phyloP scores from a whole-genome alignment of 257 asterid species.

The Echium plantagineum region DNA sequence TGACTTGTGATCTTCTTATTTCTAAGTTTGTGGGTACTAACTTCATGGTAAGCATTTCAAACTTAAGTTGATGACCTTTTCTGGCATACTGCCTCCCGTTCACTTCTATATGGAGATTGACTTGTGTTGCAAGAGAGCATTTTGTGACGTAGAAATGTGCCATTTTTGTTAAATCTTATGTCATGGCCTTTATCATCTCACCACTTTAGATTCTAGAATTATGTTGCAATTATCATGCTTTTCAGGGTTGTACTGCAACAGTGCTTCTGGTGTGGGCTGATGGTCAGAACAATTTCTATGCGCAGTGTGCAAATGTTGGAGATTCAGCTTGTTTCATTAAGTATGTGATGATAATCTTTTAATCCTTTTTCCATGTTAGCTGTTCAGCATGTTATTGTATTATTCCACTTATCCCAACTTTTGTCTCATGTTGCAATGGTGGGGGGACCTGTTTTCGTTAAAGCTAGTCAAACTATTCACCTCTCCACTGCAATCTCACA shows the following conservation, averaged over 20 bases:
- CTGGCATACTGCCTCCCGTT: no score
- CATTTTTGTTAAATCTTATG: not conserved
- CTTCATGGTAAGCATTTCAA: not conserved
- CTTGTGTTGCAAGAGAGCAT: not conserved
- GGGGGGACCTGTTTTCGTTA: no score
- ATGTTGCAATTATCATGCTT: constrained; percentile 18
- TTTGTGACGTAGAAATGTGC: not conserved
- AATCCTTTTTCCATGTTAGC: not conserved
- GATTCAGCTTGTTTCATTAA: constrained; percentile 86
- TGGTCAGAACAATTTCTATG: constrained; percentile 44
- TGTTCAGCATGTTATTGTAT: no score
- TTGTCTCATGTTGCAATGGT: no score
- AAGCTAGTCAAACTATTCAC: no score
- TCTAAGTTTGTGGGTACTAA: not conserved
- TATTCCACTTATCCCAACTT: no score
- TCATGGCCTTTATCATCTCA: constrained; percentile 10
- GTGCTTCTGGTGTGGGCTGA: constrained; percentile 86
- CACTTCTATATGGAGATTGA: not conserved
- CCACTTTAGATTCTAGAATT: constrained; percentile 8
- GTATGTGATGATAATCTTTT: constrained; percentile 38
- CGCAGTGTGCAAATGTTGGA: constrained; percentile 97
- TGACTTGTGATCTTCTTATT: not conserved
- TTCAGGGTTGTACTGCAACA: constrained; percentile 98
- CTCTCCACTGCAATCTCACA: no score
- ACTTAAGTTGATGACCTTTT: no score